phyloP scores from a whole-genome alignment of 352 stramenopile species.

The Phytophthora melonis region DNA sequence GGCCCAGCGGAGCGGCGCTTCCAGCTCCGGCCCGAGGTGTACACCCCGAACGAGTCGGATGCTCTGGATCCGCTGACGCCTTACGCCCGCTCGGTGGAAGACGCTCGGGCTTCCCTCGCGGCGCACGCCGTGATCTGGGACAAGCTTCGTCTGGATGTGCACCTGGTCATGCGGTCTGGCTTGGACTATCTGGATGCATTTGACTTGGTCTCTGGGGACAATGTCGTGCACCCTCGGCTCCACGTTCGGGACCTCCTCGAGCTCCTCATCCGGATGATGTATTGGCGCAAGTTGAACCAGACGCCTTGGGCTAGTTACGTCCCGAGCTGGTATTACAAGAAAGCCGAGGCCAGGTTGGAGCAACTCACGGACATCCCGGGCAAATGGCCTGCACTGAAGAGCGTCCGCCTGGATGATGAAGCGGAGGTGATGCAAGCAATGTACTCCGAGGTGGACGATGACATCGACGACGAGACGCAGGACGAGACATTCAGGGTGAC shows the following conservation, averaged over 20 bases:
- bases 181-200: background rate
- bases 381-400: background rate
- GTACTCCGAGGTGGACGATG: background rate
- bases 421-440: background rate
- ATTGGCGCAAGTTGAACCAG: background rate
- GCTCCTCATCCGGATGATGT: background rate
- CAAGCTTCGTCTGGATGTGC: background rate
- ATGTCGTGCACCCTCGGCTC: background rate
- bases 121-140: background rate
- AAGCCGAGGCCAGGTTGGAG: background rate
- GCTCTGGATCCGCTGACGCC: too few species aligned
- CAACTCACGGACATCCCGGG: background rate
- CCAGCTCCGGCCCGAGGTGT: too few species aligned
- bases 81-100: too few species aligned
- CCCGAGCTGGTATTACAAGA: background rate
- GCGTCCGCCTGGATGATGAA: background rate
- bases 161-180: background rate
- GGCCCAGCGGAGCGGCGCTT: too few species aligned
- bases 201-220: background rate
- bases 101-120: too few species aligned
- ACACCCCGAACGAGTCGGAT: too few species aligned
- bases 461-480: background rate
- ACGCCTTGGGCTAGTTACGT: background rate
- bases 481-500: background rate
- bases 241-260: background rate